Evolutionary conservation across 78 protist genomes (phyloP).

Genomic region (Capsaspora owczarzaki): DNA sequence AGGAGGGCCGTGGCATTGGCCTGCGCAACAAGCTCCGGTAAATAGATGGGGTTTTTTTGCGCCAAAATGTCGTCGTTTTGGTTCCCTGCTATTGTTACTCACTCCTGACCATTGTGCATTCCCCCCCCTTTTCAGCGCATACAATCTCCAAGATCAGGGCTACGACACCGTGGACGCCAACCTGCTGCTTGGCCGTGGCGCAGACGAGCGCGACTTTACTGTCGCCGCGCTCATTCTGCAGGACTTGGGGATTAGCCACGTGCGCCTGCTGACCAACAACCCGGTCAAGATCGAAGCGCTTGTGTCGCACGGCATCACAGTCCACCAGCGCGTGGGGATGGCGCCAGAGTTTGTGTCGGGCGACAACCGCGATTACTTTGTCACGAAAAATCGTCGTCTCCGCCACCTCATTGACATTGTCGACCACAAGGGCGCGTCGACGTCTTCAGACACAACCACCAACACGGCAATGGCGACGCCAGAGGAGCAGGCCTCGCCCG

Average conservation of each 20-base stretch:
- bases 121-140: not conserved
- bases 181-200: conserved; percentile 18
- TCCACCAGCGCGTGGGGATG: conserved; percentile 6
- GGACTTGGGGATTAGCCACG: not conserved
- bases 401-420: too few relatives aligned
- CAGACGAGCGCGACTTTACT: conserved; percentile 14
- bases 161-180: conserved; percentile 27
- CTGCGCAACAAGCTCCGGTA: conserved; percentile 24
- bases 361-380: conserved; percentile 7
- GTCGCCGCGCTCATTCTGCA: conserved; percentile 11
- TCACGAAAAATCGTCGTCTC: conserved; percentile 14
- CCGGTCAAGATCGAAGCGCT: conserved; percentile 13
- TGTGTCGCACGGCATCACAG: not conserved
- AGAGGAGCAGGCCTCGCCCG: too few relatives aligned
- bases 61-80: not conserved
- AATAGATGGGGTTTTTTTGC: not conserved
- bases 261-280: conserved; percentile 25
- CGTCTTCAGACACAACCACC: not conserved
- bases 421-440: too few relatives aligned
- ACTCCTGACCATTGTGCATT: not conserved
- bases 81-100: not conserved
- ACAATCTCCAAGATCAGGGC: conserved; percentile 17
- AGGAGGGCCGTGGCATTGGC: conserved; percentile 36
- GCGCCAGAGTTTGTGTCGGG: not conserved
- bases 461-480: not conserved